Base-by-base conservation (phyloP, 2,329 filamentous ascomycete species). In the Rhexocercosporidium sp. region DNA sequence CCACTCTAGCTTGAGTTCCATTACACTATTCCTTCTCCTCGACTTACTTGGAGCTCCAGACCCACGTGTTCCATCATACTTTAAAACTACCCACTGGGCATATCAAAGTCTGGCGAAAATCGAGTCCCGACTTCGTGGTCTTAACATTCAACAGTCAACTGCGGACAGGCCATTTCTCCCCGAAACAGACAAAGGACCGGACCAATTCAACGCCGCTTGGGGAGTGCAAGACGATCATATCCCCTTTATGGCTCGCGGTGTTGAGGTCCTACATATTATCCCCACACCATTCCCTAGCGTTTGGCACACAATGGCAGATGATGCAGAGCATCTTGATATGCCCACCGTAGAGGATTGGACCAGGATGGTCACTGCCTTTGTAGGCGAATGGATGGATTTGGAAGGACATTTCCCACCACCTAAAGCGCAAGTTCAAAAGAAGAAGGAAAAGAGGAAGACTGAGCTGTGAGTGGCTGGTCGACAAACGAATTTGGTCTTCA, bases 341-440 rank as follows among this genome's bases (percentile, higher is more conserved):
- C 83, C 87, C 9, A 95, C 92, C 0, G 87, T 94, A 41, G 86
- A 92, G 74, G 96, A 99, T 78, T 99, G 96, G 96, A 88, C 91
- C 20, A 89, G 87, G 77, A 90, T 99, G 59, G 83, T 95, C 7
- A 90, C 92, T 0, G 94, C 89, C 0, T 99, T 98, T 81, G 86
- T 89, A 39, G 90, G 92, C 0, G 95, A 98, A 80, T 98, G 94
- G 94, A 88, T 98, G 87, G 94, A 97, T 72, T 79, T 98, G 68
- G 77, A 78, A 53, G 77, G 77, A 2, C 70, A 73, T 64, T 75
- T 78, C 16, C 71, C 74, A 9, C n/a, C 31, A 18, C 29, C 61
- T 3, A 67, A 67, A 12, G 37, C 67, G 29, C 54, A 64, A 31
- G 66, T 56, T 20, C 31, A 29, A 31, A 60, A 59, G 1, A 47